These are phyloP conservation scores for Acanthamoeba culbertsoni DNA, from an alignment of 208 protist genomes.

Conservation along the genomic window DNA sequence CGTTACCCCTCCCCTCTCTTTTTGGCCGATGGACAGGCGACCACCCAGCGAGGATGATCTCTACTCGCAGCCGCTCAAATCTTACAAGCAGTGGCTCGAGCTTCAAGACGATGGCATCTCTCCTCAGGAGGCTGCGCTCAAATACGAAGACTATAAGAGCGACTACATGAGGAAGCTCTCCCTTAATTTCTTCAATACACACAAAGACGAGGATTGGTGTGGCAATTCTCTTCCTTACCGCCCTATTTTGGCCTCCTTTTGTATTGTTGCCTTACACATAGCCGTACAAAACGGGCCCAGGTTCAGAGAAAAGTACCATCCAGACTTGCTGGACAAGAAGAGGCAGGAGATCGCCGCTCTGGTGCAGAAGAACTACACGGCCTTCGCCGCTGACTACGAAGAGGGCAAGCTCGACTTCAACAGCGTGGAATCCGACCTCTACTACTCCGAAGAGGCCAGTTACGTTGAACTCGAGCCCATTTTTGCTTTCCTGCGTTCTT, in stretches of 20 bases:
- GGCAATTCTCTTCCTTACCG: neutral
- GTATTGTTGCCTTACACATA: neutral
- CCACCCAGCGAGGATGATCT: neutral
- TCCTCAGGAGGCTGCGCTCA: conserved; percentile 19
- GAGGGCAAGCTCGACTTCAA: neutral
- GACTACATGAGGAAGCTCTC: conserved; percentile 26
- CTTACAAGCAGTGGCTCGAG: conserved; percentile 59
- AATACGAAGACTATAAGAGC: conserved; percentile 64
- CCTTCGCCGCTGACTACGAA: neutral
- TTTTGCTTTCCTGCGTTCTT: no score
- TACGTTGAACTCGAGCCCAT: neutral
- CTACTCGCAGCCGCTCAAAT: neutral
- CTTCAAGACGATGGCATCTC: conserved; percentile 22
- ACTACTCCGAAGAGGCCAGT: neutral
- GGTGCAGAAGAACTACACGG: neutral
- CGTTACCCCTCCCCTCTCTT: neutral
- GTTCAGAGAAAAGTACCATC: conserved; percentile 51
- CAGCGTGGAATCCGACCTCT: neutral
- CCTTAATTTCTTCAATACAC: conserved; percentile 19
- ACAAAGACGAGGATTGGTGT: conserved; percentile 65
- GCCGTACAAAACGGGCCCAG: neutral
- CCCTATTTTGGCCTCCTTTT: neutral
- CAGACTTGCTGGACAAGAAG: conserved; percentile 21
- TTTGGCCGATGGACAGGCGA: no score
- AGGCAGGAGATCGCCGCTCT: neutral